Percentiles rank a stretch among this genome's conserved stretches.
These are phyloP conservation scores for Neofusicoccum kwambonambiense DNA, from an alignment of 2,329 filamentous ascomycete genomes.

Conservation along the genomic window DNA sequence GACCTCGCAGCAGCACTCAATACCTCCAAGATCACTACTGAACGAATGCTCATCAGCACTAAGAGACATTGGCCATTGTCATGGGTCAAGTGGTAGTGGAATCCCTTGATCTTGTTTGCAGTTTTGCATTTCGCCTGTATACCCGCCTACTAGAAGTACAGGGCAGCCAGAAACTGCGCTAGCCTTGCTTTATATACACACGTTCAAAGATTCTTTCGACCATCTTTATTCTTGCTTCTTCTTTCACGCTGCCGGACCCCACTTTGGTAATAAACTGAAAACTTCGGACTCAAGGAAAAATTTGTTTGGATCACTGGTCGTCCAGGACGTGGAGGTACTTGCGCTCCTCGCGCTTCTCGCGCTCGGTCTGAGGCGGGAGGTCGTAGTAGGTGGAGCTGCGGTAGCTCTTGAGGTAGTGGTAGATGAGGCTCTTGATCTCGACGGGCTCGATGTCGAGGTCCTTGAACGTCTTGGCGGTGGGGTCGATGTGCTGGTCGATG, in stretches of 20 bases:
- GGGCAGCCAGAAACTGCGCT: background rate
- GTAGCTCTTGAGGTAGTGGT: conserved; percentile 93
- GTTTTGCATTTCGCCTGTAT: conserved; percentile 1
- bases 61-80: too few relatives aligned
- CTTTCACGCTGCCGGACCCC: background rate
- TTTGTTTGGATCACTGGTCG: conserved; percentile 31
- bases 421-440: conserved; percentile 82
- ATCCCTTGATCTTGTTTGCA: background rate
- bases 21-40: too few relatives aligned
- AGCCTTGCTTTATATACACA: conserved; percentile 12
- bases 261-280: background rate
- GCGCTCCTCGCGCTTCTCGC: conserved; percentile 90
- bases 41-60: too few relatives aligned
- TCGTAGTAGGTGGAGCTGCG: conserved; percentile 88
- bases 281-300: background rate
- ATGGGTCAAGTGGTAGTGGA: too few relatives aligned
- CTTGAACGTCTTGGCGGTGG: conserved; percentile 89
- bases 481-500: conserved; percentile 88
- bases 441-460: conserved; percentile 87
- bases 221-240: background rate
- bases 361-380: conserved; percentile 88
- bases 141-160: conserved; percentile 6
- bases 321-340: conserved; percentile 85
- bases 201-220: background rate
- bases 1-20: too few relatives aligned